Percentiles rank a stretch among this genome's conserved stretches.
phyloP scores from a whole-genome alignment of 352 stramenopile species.

The Chrysophaeum taylorii region DNA sequence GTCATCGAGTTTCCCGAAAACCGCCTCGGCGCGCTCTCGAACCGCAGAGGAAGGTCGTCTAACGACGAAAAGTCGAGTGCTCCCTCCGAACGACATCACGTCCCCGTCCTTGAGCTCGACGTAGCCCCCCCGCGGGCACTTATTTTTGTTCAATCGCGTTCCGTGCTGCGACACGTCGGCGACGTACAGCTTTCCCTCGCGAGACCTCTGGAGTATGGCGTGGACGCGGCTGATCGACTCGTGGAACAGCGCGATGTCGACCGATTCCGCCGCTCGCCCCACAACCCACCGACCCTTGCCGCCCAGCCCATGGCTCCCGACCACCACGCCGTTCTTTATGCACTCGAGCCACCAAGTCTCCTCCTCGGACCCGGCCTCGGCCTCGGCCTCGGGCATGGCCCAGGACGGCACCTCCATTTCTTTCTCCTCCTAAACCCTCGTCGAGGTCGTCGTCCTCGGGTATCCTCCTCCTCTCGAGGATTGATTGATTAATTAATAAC shows the following conservation, averaged over 20 bases:
- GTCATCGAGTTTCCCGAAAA: not conserved
- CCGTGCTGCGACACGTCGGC: not conserved
- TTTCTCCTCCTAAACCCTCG: too few relatives aligned
- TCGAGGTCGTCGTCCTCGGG: too few relatives aligned
- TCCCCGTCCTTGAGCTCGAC: not conserved
- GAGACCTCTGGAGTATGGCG: not conserved
- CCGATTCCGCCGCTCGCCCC: not conserved
- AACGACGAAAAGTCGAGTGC: not conserved
- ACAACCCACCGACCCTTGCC: not conserved
- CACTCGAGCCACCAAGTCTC: not conserved
- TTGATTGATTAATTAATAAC: too few relatives aligned
- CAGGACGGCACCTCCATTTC: not conserved
- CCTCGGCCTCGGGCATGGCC: not conserved
- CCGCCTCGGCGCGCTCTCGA: not conserved
- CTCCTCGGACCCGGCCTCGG: not conserved
- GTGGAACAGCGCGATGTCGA: not conserved
- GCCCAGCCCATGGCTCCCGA: not conserved
- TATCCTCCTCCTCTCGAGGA: too few relatives aligned
- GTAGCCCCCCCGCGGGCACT: not conserved
- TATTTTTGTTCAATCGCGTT: conserved; percentile 2
- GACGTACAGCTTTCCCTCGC: not conserved
- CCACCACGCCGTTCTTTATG: conserved; percentile 4
- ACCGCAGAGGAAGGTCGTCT: not conserved
- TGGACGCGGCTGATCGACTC: conserved; percentile 1
- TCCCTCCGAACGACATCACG: conserved; percentile 1